phyloP scores from a whole-genome alignment of 176 grass and related monocot genomes.

The Metroxylon sagu region DNA sequence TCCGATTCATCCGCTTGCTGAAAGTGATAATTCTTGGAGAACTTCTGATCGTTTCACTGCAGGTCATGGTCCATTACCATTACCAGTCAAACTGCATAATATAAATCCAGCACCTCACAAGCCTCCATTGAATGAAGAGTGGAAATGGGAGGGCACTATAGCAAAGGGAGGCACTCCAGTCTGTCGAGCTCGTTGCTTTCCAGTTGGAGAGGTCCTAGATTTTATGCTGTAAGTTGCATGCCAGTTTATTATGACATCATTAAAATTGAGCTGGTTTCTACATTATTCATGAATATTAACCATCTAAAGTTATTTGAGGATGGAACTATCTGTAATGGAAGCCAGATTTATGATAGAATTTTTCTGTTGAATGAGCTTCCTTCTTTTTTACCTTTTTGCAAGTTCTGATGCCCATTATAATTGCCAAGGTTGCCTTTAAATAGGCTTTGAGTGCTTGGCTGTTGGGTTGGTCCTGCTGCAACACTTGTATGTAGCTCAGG shows the following conservation, averaged over 20 bases:
- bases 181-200: slow-evolving; percentile 87
- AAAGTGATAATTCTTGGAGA: slow-evolving; percentile 37
- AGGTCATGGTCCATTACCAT: slow-evolving; percentile 19
- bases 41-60: slow-evolving; percentile 31
- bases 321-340: too few relatives aligned
- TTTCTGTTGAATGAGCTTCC: too few relatives aligned
- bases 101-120: slow-evolving; percentile 36
- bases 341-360: too few relatives aligned
- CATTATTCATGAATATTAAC: too few relatives aligned
- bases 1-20: slow-evolving; percentile 24
- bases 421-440: too few relatives aligned
- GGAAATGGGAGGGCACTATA: slow-evolving; percentile 92
- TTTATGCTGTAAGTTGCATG: slow-evolving; percentile 84
- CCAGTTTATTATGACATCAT: neutral
- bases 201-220: slow-evolving; percentile 80
- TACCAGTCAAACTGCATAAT: slow-evolving; percentile 32
- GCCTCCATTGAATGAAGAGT: slow-evolving; percentile 49
- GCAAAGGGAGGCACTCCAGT: slow-evolving; percentile 80
- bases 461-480: too few relatives aligned
- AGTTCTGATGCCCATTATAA: too few relatives aligned
- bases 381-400: too few relatives aligned
- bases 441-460: too few relatives aligned
- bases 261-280: neutral
- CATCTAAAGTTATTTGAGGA: too few relatives aligned
- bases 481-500: too few relatives aligned